A percentile compares a stretch with the other conserved stretches of the same genome.
phyloP scores from a whole-genome alignment of 2,329 filamentous ascomycete species.

The Colletotrichum lindemuthianum region DNA sequence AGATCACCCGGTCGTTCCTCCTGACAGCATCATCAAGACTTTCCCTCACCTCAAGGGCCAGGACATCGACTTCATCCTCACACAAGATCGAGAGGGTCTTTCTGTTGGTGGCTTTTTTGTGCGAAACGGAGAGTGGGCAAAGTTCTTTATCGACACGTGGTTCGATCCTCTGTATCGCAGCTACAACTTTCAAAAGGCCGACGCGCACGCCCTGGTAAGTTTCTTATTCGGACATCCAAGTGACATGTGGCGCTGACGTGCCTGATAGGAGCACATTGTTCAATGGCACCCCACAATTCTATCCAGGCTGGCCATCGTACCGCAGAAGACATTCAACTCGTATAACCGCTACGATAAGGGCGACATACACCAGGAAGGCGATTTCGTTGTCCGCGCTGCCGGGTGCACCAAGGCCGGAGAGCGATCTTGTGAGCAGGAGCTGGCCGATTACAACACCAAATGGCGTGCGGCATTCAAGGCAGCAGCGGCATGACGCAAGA shows the following conservation, averaged over 20 bases:
- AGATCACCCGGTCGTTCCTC: slow-evolving; percentile 88
- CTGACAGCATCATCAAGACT: slow-evolving; percentile 96
- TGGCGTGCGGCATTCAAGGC: slow-evolving; percentile 58
- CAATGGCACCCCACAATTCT: slow-evolving; percentile 98
- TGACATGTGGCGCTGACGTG: not conserved
- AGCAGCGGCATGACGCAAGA: slow-evolving; percentile 45
- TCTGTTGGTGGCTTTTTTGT: slow-evolving; percentile 82
- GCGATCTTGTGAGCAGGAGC: slow-evolving; percentile 77
- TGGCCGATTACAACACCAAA: slow-evolving; percentile 61
- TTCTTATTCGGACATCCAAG: slow-evolving; percentile 21
- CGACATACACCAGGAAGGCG: slow-evolving; percentile 78
- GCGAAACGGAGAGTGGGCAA: slow-evolving; percentile 87
- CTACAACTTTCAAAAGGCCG: slow-evolving; percentile 97
- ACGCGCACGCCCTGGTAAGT: slow-evolving; percentile 86
- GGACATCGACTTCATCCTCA: slow-evolving; percentile 83
- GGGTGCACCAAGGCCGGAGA: slow-evolving; percentile 71
- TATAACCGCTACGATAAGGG: slow-evolving; percentile 71
- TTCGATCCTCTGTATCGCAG: slow-evolving; percentile 92
- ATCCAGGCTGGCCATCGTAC: slow-evolving; percentile 88
- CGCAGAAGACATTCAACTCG: slow-evolving; percentile 83
- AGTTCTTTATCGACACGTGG: slow-evolving; percentile 94
- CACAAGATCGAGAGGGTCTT: slow-evolving; percentile 85
- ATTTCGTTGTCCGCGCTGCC: slow-evolving; percentile 83
- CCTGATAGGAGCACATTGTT: slow-evolving; percentile 78
- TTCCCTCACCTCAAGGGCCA: slow-evolving; percentile 82